Evolutionary conservation across 441 rosid genomes (phyloP).

Genomic region (Gossypium davidsonii): DNA sequence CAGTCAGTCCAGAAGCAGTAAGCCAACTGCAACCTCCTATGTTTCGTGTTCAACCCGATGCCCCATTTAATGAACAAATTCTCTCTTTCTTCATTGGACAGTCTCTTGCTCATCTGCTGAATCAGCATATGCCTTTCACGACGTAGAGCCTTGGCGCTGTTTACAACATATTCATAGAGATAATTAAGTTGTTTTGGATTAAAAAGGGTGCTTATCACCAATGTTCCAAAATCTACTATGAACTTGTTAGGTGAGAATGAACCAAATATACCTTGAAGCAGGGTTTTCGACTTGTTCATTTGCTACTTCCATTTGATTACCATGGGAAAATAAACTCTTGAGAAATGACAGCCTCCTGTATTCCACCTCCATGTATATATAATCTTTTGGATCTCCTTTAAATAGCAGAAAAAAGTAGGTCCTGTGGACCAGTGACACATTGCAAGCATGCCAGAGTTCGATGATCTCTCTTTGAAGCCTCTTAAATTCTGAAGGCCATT

Average conservation of each 20-base stretch:
- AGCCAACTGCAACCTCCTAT: constrained; percentile 61
- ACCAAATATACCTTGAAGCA: constrained; percentile 46
- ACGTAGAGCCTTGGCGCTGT: constrained; percentile 58
- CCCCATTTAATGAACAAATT: constrained; percentile 70
- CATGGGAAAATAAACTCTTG: constrained; percentile 42
- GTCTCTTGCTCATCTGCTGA: constrained; percentile 54
- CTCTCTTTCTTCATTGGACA: constrained; percentile 54
- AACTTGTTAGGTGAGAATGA: background rate
- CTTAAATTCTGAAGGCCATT: constrained; percentile 57
- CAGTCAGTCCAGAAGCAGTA: constrained; percentile 59
- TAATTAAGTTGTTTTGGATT: background rate
- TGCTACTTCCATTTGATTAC: constrained; percentile 36
- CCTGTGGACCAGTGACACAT: constrained; percentile 74
- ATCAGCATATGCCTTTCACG: constrained; percentile 75
- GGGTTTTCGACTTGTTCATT: constrained; percentile 33
- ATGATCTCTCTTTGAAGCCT: constrained; percentile 61
- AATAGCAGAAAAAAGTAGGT: constrained; percentile 77
- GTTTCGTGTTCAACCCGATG: constrained; percentile 44
- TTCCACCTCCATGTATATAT: constrained; percentile 91
- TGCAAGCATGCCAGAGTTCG: constrained; percentile 77
- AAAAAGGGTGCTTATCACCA: background rate
- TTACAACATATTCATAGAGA: background rate
- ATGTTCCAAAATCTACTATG: background rate
- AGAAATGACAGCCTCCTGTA: constrained; percentile 62
- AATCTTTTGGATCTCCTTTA: constrained; percentile 71